Base-by-base conservation (phyloP, 1,139 yeast species). In the Magnusiomyces paraingens region DNA sequence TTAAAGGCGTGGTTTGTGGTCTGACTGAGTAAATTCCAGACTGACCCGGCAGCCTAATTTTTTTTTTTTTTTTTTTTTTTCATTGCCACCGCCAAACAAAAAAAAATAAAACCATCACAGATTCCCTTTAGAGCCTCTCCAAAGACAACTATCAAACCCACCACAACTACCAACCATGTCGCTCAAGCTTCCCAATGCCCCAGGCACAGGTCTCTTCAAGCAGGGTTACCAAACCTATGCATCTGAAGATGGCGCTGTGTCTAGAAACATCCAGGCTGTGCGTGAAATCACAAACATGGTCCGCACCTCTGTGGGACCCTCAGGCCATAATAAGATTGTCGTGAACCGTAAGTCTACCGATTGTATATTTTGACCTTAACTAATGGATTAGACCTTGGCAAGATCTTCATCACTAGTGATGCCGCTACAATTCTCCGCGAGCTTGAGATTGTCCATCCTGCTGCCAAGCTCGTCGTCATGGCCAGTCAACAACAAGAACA, bases 381-480 rank as follows among this genome's bases (percentile, higher is more conserved):
- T 36, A 14, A 36, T 4, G 4, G 14, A 14, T 41, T 41, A 41
- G 44, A 55, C 26, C 60, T 87, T 62, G 91, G 91, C 56, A 90
- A 84, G 70, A 86, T 87, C 40, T 88, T 90, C 67, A 82, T 93
- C 61, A 93, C 99, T 49, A 88, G 89, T 63, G 99, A 94, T 71
- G 98, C 98, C 14, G 96, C 98, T 45, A 93, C 99, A 11, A 93
- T 93, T 84, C 76, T 93, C 59, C 81, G 87, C 62, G 98, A 94
- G 70, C 76, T 93, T 56, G 98, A 93, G 62, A 88, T 94, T 60
- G 93, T 93, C 49, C 99, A 93, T 69, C 99, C 99, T 6, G 98
- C 97, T 1, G 99, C 94, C 20, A 93, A 93, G 71, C 82, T 93
- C 49, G 80, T 93, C 60, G 95, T 93, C 56, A 89, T 90, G 97